Evolutionary conservation across 345 rosid genomes (phyloP), one percentile per base, ranked within the genome.

Genomic region (Tarenaya hassleriana): DNA sequence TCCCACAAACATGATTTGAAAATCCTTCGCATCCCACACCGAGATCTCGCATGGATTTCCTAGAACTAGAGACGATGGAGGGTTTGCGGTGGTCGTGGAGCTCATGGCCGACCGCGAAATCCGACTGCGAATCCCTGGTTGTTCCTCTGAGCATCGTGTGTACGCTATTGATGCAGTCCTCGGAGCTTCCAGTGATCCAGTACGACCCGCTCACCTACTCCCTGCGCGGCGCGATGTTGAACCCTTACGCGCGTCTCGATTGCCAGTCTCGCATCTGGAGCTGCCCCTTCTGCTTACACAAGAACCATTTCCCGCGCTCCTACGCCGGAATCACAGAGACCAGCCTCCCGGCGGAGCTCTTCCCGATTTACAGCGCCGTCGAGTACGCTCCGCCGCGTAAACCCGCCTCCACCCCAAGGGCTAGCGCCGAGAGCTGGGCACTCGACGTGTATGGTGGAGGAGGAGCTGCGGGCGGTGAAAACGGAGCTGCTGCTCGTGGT

Each of bases 31-130:
- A 10, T 15, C 52, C 8, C 52, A 8, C 31, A 44, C 7, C 47
- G 24, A 63, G 67, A 69, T 56, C 64, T 58, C 27, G 0, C 7
- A 88, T 92, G 98, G 97, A 88, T 78, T 92, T 92, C 67, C 39
- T 69, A 29, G 98, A 92, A 33, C 62, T 92, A 33, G 98, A 92
- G 61, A 80, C 82, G 56, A 92, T 83, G 71, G 98, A 92, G 15
- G 94, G 97, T 9, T 76, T 92, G 7, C 77, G 98, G 2, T 92
- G 97, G 98, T 58, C 97, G 7, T 88, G 98, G 98, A 84, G 85
- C 73, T 79, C 97, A 38, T 92, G 98, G 98, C 95, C 97, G 0
- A 72, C 91, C 0, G 70, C 81, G 3, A 81, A 79, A 56, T 41
- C 83, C 38, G 86, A 81, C 42, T 70, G 73, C n/a, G 8, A 77